phyloP scores from a whole-genome alignment of 2,329 filamentous ascomycete species.

The Talaromyces pinophilus region DNA sequence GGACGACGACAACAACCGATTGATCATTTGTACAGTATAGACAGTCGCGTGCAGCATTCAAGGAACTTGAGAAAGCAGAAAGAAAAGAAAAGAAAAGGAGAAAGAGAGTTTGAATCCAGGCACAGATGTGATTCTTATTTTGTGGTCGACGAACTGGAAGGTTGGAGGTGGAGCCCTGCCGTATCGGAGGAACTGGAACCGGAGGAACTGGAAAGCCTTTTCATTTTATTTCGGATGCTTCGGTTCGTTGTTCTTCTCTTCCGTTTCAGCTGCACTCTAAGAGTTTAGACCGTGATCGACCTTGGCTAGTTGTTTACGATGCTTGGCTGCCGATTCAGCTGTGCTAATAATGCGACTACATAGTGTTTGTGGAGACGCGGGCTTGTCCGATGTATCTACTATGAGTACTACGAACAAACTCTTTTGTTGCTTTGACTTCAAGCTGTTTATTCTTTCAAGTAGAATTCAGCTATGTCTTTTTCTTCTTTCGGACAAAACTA shows the following conservation, averaged over 20 bases:
- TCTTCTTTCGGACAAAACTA: constrained; percentile 44
- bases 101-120: neutral
- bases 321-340: neutral
- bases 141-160: neutral
- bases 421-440: neutral
- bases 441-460: neutral
- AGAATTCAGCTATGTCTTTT: constrained; percentile 34
- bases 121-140: neutral
- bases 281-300: neutral
- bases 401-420: neutral
- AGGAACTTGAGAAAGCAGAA: neutral
- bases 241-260: neutral
- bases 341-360: neutral
- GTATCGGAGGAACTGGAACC: neutral
- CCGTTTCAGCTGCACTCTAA: neutral
- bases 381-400: neutral
- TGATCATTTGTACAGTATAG: neutral
- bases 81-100: neutral
- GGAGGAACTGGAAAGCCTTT: too few species aligned
- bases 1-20: neutral
- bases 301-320: neutral
- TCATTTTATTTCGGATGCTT: constrained; percentile 10
- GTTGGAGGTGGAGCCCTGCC: neutral
- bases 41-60: neutral
- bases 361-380: neutral